phyloP scores from a whole-genome alignment of 225 moss, liverwort and hornwort genomes.

The Ulota crispa region DNA sequence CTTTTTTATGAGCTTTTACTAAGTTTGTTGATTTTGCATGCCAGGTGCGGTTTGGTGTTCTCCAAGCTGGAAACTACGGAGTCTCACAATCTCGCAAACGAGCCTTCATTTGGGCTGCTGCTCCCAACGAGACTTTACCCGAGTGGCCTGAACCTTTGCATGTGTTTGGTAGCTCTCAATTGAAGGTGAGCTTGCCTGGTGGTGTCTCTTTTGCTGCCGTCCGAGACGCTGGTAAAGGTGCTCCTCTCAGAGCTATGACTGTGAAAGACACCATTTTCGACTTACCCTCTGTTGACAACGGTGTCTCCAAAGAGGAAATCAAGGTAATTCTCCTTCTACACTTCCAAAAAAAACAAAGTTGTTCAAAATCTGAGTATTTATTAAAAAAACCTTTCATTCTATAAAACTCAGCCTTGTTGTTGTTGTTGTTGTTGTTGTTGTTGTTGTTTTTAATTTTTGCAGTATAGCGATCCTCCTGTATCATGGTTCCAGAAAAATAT shows the following conservation, averaged over 20 bases:
- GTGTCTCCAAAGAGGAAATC: conserved; percentile 59
- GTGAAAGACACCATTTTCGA: conserved; percentile 92
- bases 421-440: no score
- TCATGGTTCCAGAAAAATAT: conserved; percentile 95
- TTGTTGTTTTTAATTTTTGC: conserved; percentile 30
- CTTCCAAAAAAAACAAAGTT: no score
- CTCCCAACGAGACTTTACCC: conserved; percentile 68
- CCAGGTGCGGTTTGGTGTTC: conserved; percentile 94
- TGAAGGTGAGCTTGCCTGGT: conserved; percentile 76
- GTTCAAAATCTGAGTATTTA: no score
- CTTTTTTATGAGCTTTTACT: no score
- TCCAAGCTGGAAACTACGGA: conserved; percentile 98
- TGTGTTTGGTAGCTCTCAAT: conserved; percentile 87
- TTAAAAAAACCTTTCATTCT: no score
- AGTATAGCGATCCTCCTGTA: conserved; percentile 82
- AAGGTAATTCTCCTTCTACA: conserved; percentile 33
- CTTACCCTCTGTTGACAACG: conserved; percentile 81
- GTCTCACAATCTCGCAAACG: conserved; percentile 95
- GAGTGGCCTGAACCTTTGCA: conserved; percentile 98
- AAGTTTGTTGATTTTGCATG: no score
- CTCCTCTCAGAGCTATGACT: conserved; percentile 87
- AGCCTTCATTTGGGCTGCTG: conserved; percentile 97
- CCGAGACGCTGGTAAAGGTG: conserved; percentile 75
- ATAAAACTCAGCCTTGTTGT: no score
- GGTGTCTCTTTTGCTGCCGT: conserved; percentile 82